Evolutionary conservation across 768 basidiomycete species (phyloP).

Genomic region (Naematelia aurantialba): DNA sequence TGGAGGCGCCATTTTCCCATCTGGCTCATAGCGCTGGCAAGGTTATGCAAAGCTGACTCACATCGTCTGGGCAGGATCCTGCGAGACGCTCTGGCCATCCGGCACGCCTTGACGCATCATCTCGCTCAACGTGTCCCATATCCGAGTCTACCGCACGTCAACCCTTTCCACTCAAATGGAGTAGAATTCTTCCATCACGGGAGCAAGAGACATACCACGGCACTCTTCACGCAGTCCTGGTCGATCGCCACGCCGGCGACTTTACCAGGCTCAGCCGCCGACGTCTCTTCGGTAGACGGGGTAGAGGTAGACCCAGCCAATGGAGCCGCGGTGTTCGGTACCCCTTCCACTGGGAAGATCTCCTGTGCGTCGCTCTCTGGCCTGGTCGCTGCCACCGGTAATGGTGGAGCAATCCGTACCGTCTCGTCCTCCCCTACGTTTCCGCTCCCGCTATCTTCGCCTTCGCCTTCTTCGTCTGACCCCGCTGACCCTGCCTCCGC

Average conservation of each 20-base stretch:
- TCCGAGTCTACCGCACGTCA: conserved; percentile 20
- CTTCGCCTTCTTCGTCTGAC: too few relatives aligned
- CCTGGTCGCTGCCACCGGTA: neutral
- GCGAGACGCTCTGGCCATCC: neutral
- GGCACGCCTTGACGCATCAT: conserved; percentile 18
- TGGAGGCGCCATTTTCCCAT: too few relatives aligned
- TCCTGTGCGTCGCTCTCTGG: neutral
- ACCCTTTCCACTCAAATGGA: conserved; percentile 20
- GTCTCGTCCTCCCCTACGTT: conserved; percentile 1
- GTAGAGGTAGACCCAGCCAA: neutral
- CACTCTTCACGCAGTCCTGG: neutral
- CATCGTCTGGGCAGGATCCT: conserved; percentile 10
- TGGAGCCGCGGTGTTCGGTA: neutral
- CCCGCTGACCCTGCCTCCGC: too few relatives aligned
- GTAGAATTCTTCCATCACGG: too few relatives aligned
- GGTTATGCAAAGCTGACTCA: conserved; percentile 7
- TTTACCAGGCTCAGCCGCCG: neutral
- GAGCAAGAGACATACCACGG: neutral
- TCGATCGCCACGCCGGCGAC: neutral
- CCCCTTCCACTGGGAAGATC: too few relatives aligned
- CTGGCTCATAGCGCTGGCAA: too few relatives aligned
- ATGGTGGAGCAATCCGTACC: neutral
- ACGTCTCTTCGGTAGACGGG: neutral
- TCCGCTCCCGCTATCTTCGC: neutral
- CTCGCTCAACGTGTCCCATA: conserved; percentile 26